phyloP scores from a whole-genome alignment of 2,329 filamentous ascomycete genomes.

The Stylonectria norvegica region DNA sequence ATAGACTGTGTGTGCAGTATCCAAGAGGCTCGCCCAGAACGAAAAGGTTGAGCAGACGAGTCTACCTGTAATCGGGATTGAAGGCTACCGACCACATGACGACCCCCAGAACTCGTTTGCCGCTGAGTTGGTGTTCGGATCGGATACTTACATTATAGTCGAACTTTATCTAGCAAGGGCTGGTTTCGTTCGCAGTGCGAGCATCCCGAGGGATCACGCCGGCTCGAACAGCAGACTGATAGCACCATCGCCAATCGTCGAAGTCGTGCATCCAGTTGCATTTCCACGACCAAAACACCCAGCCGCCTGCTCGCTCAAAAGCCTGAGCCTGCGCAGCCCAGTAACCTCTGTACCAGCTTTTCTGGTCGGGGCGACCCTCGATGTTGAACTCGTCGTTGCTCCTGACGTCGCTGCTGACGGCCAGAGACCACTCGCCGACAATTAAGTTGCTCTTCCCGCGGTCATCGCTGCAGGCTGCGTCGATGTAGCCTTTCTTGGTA shows the following conservation, averaged over 20 bases:
- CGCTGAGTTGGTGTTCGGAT: no score
- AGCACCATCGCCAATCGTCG: conserved; percentile 49
- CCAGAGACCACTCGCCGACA: conserved; percentile 58
- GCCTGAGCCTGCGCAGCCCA: conserved; percentile 54
- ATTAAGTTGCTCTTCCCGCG: conserved; percentile 42
- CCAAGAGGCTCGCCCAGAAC: no score
- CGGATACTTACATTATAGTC: no score
- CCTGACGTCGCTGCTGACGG: conserved; percentile 47
- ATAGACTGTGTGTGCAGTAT: no score
- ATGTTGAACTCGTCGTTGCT: conserved; percentile 41
- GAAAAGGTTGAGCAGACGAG: no score
- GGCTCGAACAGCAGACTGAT: conserved; percentile 30
- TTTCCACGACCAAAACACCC: conserved; percentile 63
- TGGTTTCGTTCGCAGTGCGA: conserved; percentile 5
- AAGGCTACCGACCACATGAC: no score
- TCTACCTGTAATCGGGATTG: no score
- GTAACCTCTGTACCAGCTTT: conserved; percentile 52
- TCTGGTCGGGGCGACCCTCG: conserved; percentile 31
- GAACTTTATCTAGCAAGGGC: conserved; percentile 1
- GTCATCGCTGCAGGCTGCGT: conserved; percentile 47
- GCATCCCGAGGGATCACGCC: conserved; percentile 28
- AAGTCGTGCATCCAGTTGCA: conserved; percentile 33
- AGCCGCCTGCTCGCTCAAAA: conserved; percentile 53
- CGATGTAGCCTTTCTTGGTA: conserved; percentile 48
- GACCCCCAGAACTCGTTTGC: no score